Evolutionary conservation across 148 eudicot species (phyloP).

Genomic region (Pouteria glomerata): DNA sequence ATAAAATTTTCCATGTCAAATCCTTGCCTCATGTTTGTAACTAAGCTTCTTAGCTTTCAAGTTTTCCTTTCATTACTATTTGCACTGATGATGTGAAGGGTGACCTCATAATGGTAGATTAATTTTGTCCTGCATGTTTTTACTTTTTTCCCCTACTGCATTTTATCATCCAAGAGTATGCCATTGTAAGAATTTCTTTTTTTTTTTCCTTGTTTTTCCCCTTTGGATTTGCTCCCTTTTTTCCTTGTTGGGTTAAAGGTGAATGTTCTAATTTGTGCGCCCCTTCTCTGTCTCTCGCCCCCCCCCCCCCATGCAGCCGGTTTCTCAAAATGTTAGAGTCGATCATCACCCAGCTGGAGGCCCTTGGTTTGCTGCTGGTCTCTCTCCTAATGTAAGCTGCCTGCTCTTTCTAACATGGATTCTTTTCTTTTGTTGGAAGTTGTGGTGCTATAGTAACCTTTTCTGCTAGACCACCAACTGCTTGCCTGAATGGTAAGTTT

Average conservation of each 20-base stretch:
- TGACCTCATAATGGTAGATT: neutral
- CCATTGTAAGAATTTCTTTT: neutral
- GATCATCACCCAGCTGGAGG: constrained; percentile 99
- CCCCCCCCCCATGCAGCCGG: constrained; percentile 41
- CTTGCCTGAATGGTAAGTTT: neutral
- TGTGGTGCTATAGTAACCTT: neutral
- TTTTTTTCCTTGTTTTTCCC: neutral
- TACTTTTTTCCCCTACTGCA: neutral
- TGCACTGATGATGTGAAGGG: neutral
- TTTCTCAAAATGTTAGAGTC: constrained; percentile 72
- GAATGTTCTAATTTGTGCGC: constrained; percentile 4
- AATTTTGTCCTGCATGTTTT: neutral
- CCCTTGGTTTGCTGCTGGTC: constrained; percentile 99
- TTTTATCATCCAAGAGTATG: neutral
- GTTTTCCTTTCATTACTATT: neutral
- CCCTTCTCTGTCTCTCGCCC: constrained; percentile 4
- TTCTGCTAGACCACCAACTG: neutral
- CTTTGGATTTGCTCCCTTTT: neutral
- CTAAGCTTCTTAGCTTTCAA: too few relatives aligned
- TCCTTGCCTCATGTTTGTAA: too few relatives aligned
- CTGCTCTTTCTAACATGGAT: constrained; percentile 3
- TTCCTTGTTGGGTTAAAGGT: neutral
- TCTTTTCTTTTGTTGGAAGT: neutral
- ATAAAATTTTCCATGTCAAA: too few relatives aligned
- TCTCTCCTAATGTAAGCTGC: constrained; percentile 90